Percentiles rank a stretch among this genome's conserved stretches.
Conservation (phyloP, 2,329 filamentous ascomycete genomes). For the Nemania bipapillata region DNA sequence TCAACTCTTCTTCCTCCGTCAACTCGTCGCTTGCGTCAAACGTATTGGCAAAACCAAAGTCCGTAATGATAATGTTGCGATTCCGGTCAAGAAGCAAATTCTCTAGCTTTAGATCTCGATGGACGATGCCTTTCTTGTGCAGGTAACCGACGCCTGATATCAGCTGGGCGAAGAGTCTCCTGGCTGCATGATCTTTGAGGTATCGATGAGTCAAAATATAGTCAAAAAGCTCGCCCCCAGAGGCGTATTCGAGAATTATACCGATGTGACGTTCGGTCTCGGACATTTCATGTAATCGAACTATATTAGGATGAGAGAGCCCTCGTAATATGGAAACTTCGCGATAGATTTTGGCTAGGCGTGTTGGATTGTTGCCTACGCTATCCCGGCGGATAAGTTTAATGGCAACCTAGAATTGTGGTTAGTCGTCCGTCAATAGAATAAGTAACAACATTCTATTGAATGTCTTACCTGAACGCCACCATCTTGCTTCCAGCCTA, state of each 20-base stretch:
- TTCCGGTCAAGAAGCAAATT: conserved; percentile 95
- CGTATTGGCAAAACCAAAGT: conserved; percentile 98
- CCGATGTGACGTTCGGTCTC: conserved; percentile 97
- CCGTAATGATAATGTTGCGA: conserved; percentile 98
- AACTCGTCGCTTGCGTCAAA: conserved; percentile 91
- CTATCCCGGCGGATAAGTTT: conserved; percentile 92
- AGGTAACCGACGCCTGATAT: conserved; percentile 96
- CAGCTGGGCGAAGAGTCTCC: conserved; percentile 91
- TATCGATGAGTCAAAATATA: conserved; percentile 98
- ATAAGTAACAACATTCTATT: neutral
- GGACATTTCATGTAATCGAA: conserved; percentile 96
- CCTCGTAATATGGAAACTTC: conserved; percentile 91
- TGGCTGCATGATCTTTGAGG: conserved; percentile 90
- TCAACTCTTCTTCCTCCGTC: conserved; percentile 87
- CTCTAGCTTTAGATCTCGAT: conserved; percentile 95
- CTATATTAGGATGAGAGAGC: conserved; percentile 95
- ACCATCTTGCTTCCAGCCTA: conserved; percentile 97
- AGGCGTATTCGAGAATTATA: conserved; percentile 98
- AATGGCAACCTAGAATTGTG: conserved; percentile 79
- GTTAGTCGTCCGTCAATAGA: conserved; percentile 28
- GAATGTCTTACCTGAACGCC: conserved; percentile 74
- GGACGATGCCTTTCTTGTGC: conserved; percentile 98
- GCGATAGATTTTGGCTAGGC: conserved; percentile 95
- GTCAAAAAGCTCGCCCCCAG: conserved; percentile 96
- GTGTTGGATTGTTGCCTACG: conserved; percentile 85